Conservation (phyloP, 768 basidiomycete species). For the Agaricus blazei region DNA sequence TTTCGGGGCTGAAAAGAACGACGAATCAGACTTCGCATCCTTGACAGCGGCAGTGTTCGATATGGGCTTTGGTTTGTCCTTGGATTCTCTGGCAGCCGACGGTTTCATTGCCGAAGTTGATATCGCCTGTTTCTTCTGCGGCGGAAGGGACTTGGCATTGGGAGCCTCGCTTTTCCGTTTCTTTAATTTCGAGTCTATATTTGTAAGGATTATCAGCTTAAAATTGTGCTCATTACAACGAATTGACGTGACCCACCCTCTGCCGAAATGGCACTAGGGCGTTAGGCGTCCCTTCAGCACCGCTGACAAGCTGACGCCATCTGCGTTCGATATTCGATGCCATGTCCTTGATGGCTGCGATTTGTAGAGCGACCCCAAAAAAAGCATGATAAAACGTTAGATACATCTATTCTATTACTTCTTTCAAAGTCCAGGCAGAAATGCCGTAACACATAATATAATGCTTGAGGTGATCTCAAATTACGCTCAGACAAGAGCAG, state of each 20-base stretch:
- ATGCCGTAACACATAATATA: slow-evolving; percentile 14
- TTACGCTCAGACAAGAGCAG: slow-evolving; percentile 9
- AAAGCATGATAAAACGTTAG: slow-evolving; percentile 54
- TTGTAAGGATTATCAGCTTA: slow-evolving; percentile 13
- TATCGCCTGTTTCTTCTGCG: slow-evolving; percentile 63
- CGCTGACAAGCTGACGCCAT: slow-evolving; percentile 63
- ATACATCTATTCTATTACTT: slow-evolving; percentile 53
- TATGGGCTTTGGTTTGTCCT: slow-evolving; percentile 25
- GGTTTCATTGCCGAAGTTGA: slow-evolving; percentile 38
- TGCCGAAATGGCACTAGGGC: slow-evolving; percentile 37
- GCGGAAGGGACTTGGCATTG: slow-evolving; percentile 43
- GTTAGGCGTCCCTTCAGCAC: slow-evolving; percentile 35
- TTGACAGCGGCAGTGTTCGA: slow-evolving; percentile 40
- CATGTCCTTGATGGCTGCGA: slow-evolving; percentile 89
- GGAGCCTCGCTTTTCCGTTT: slow-evolving; percentile 69
- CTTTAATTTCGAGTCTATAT: slow-evolving; percentile 54
- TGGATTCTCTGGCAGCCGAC: slow-evolving; percentile 49
- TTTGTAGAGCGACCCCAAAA: slow-evolving; percentile 26
- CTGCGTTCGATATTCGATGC: slow-evolving; percentile 81
- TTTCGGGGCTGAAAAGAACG: slow-evolving; percentile 86
- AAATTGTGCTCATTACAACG: slow-evolving; percentile 16
- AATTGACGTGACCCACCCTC: slow-evolving; percentile 75
- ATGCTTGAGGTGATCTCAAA: slow-evolving; percentile 14
- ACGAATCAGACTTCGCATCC: slow-evolving; percentile 80
- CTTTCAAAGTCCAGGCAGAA: slow-evolving; percentile 24